Percentiles rank a stretch among this genome's conserved stretches.
Evolutionary conservation across 306 rosid genomes (phyloP).

Genomic region (Styphnolobium japonicum): DNA sequence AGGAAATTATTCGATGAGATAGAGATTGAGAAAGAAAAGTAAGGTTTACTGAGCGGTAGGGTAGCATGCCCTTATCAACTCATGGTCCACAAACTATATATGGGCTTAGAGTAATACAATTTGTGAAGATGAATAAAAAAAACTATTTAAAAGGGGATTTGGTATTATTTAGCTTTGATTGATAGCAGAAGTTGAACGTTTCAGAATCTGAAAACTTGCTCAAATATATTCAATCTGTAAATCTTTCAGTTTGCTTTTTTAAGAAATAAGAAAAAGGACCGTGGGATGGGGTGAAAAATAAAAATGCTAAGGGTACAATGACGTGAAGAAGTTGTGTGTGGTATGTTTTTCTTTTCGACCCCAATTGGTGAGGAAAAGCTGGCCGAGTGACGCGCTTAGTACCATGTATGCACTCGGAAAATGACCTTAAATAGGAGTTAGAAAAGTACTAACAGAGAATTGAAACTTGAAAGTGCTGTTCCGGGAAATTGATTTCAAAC

Average conservation of each 20-base stretch:
- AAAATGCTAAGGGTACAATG: too few species aligned
- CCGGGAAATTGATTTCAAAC: neutral
- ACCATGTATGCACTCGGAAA: too few species aligned
- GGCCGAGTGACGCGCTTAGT: too few species aligned
- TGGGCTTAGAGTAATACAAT: neutral
- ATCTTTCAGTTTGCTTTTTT: neutral
- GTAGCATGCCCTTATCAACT: slow-evolving; percentile 57
- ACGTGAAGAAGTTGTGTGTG: too few species aligned
- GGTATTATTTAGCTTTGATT: neutral
- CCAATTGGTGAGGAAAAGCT: too few species aligned
- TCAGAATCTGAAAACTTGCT: neutral
- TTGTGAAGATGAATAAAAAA: neutral
- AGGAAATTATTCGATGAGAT: slow-evolving; percentile 47
- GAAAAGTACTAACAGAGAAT: neutral
- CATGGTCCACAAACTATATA: neutral
- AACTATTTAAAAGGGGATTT: neutral
- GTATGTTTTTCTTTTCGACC: too few species aligned
- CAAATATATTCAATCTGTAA: neutral
- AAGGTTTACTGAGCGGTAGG: slow-evolving; percentile 45
- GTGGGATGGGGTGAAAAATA: too few species aligned
- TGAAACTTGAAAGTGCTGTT: neutral
- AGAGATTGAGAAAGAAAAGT: slow-evolving; percentile 42
- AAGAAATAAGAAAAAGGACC: too few species aligned
- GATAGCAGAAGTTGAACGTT: neutral
- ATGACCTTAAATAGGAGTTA: neutral